A percentile compares a stretch with the other conserved stretches of the same genome.
Conservation (phyloP, 805 yeast species). For the Spathaspora sp. region DNA sequence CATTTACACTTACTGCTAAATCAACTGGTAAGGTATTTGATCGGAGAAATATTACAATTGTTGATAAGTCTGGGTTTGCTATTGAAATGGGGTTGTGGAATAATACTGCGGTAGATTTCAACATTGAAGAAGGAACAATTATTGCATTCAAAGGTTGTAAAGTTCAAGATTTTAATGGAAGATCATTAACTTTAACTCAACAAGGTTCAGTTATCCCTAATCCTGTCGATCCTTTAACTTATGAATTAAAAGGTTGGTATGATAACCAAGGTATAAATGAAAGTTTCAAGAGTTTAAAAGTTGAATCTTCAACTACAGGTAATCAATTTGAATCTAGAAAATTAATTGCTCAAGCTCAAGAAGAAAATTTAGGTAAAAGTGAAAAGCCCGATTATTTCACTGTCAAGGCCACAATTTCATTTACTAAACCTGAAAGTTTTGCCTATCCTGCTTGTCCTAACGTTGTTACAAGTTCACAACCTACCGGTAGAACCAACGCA, state of each 20-base stretch:
- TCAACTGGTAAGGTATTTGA: slow-evolving; percentile 88
- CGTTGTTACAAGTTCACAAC: slow-evolving; percentile 26
- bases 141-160: slow-evolving; percentile 89
- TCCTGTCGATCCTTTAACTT: slow-evolving; percentile 91
- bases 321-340: slow-evolving; percentile 55
- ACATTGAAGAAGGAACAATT: slow-evolving; percentile 72
- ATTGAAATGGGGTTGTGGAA: slow-evolving; percentile 89
- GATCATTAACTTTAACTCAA: slow-evolving; percentile 75
- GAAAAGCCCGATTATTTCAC: slow-evolving; percentile 80
- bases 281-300: slow-evolving; percentile 57
- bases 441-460: slow-evolving; percentile 86
- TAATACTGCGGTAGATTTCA: slow-evolving; percentile 75
- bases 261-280: slow-evolving; percentile 71
- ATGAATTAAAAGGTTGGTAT: slow-evolving; percentile 94
- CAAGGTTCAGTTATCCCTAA: slow-evolving; percentile 72
- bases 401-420: slow-evolving; percentile 70
- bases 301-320: slow-evolving; percentile 40
- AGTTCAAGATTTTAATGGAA: slow-evolving; percentile 85
- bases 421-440: slow-evolving; percentile 69
- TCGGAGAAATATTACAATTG: slow-evolving; percentile 83
- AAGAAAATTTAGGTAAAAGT: slow-evolving; percentile 63
- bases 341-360: slow-evolving; percentile 61
- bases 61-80: slow-evolving; percentile 77
- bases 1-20: slow-evolving; percentile 76
- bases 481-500: slow-evolving; percentile 3